Base-by-base conservation (phyloP, 1,284 basidiomycete species). In the Cutaneotrichosporon cavernicola region DNA sequence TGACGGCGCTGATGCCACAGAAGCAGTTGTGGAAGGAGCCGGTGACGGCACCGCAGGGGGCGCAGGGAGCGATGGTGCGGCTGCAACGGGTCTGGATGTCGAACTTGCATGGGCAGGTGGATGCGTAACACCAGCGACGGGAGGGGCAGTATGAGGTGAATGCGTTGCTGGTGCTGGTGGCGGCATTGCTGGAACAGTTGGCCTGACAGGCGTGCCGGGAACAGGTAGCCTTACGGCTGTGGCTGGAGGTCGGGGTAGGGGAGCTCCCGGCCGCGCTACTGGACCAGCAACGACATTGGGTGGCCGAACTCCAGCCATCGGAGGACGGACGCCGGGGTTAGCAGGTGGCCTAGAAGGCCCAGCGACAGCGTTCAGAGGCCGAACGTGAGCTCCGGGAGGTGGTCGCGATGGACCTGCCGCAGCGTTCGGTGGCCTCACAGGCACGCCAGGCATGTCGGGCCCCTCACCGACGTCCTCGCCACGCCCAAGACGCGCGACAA, bases 401-500 rank as follows among this genome's bases (percentile, higher is more conserved):
- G 56, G 64, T 4, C 50, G 50, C 32, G 61, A 34, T 18, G 61
- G 58, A 1, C 57, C 51, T 14, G 49, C 60, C n/a, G 57, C 61
- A 11, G 30, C 36, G 4, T 43, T 55, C 4, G 60, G 55, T 0
- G 64, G 64, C 8, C 64, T 58, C 10, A 38, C 36, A 6, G 63
- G 55, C 0, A 40, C n/a, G 31, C 63, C 64, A 2, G 61, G 58
- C 38, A 65, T 58, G 16, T 69, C 68, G 3, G 68, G 68, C 0
- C 68, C 68, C 16, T 69, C 68, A 4, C 68, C 64, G 3, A 65
- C 66, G 11, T 56, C 65, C 57, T 79, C 74, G 2, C 77, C 76
- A 58, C 71, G 63, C 16, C 72, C 73, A 11, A 79, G 63, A 16
- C 75, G 66, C 0, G 68, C 75, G 0, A 79, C 77, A 0, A 76